Percentiles rank a stretch among this genome's conserved stretches.
These are phyloP conservation scores for Tetrapisispora pingtungensis DNA, from an alignment of 805 yeast species.

Conservation along the genomic window DNA sequence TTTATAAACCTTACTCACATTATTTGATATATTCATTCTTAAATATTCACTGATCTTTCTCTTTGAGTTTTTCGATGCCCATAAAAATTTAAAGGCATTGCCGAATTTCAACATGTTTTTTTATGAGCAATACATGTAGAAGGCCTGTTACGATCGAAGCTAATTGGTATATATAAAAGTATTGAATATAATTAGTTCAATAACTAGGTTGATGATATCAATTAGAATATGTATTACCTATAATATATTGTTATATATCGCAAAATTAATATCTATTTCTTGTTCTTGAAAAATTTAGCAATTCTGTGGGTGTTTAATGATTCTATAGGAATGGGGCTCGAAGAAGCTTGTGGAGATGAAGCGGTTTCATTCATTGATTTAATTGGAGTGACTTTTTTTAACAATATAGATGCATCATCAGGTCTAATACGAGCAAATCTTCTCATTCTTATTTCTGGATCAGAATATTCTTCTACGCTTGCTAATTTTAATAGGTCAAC, in stretches of 20 bases:
- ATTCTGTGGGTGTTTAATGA: slow-evolving; percentile 3
- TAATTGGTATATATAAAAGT: too few species aligned
- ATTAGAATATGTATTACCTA: too few species aligned
- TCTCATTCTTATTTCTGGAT: slow-evolving; percentile 45
- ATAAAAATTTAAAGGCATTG: too few species aligned
- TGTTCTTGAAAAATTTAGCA: slow-evolving; percentile 5
- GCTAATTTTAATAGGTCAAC: slow-evolving; percentile 61
- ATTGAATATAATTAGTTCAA: too few species aligned
- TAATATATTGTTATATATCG: too few species aligned
- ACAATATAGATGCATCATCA: slow-evolving; percentile 54
- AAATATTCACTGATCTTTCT: too few species aligned
- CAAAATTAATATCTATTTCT: neutral
- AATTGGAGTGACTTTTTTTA: slow-evolving; percentile 36
- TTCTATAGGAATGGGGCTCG: slow-evolving; percentile 3
- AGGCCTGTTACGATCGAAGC: too few species aligned
- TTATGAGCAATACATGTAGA: too few species aligned
- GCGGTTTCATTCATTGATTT: neutral
- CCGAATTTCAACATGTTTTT: too few species aligned
- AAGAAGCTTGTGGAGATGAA: neutral
- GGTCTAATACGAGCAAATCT: slow-evolving; percentile 66
- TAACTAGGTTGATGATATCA: neutral
- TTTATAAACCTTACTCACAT: too few species aligned
- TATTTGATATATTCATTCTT: too few species aligned
- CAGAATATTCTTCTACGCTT: slow-evolving; percentile 52
- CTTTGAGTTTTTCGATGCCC: too few species aligned